Conservation (phyloP, 495 filamentous ascomycete species). For the Chaetomidium leptoderma region DNA sequence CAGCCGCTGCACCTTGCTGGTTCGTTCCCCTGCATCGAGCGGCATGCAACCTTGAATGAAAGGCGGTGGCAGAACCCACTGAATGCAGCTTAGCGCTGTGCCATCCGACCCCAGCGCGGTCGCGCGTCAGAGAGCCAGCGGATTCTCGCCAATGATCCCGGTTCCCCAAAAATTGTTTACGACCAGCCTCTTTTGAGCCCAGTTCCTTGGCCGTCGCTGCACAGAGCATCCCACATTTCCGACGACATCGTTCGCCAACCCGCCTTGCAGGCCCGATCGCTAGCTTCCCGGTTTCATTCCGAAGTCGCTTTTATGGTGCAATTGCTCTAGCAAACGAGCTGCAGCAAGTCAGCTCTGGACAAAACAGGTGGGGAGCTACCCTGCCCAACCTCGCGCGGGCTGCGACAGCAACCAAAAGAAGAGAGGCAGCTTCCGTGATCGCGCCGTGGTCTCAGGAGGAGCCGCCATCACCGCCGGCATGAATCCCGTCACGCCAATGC, state of each 20-base stretch:
- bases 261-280: constrained; percentile 1
- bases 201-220: constrained; percentile 15
- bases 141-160: constrained; percentile 28
- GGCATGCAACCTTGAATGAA: no score
- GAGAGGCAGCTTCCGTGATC: not conserved
- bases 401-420: not conserved
- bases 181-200: constrained; percentile 23
- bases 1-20: no score
- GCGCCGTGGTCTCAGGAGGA: not conserved
- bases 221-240: constrained; percentile 12
- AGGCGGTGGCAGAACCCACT: constrained; percentile 23
- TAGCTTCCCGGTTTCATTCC: constrained; percentile 3
- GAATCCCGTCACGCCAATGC: constrained; percentile 60
- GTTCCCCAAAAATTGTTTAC: constrained; percentile 39
- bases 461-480: constrained; percentile 54
- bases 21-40: not conserved
- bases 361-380: constrained; percentile 17
- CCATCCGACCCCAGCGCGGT: constrained; percentile 23
- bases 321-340: constrained; percentile 20
- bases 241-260: constrained; percentile 4
- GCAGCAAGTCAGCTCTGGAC: constrained; percentile 20
- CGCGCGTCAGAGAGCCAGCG: constrained; percentile 22
- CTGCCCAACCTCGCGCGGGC: not conserved
- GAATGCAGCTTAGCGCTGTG: constrained; percentile 16
- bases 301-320: constrained; percentile 23